Evolutionary conservation across 2,329 filamentous ascomycete genomes (phyloP).

Genomic region (Rhynchosporium graminicola): DNA sequence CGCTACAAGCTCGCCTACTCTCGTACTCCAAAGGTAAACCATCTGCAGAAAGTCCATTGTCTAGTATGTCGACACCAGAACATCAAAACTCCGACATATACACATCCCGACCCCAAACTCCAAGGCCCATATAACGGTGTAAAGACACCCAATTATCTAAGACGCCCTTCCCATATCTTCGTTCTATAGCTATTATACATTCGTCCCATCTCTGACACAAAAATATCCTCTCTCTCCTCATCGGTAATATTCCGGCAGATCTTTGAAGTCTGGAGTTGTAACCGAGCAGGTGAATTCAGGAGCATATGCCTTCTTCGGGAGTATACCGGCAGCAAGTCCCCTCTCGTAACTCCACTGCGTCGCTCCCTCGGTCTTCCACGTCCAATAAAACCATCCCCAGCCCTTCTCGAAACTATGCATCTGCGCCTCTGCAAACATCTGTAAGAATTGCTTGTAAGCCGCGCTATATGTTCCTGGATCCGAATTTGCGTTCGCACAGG

Average conservation of each 20-base stretch:
- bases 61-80: too few relatives aligned
- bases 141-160: too few relatives aligned
- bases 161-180: too few relatives aligned
- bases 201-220: too few relatives aligned
- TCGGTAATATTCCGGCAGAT: conserved; percentile 54
- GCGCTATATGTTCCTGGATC: conserved; percentile 66
- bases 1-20: too few relatives aligned
- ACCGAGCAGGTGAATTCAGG: conserved; percentile 67
- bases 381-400: conserved; percentile 99
- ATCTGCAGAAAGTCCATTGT: too few relatives aligned
- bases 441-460: conserved; percentile 81
- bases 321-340: conserved; percentile 73
- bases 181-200: too few relatives aligned
- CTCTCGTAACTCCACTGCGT: conserved; percentile 91
- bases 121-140: too few relatives aligned
- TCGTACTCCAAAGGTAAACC: too few relatives aligned
- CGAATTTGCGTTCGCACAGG: conserved; percentile 75
- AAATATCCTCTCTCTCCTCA: too few relatives aligned
- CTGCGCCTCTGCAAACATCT: conserved; percentile 91
- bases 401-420: conserved; percentile 92
- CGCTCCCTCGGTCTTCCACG: conserved; percentile 86
- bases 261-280: conserved; percentile 54
- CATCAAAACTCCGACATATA: too few relatives aligned
- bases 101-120: too few relatives aligned
- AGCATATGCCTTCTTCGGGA: conserved; percentile 74